Evolutionary conservation across 2,329 filamentous ascomycete genomes (phyloP), one percentile per base, ranked within the genome.

Genomic region (Tolypocladium nubicola): DNA sequence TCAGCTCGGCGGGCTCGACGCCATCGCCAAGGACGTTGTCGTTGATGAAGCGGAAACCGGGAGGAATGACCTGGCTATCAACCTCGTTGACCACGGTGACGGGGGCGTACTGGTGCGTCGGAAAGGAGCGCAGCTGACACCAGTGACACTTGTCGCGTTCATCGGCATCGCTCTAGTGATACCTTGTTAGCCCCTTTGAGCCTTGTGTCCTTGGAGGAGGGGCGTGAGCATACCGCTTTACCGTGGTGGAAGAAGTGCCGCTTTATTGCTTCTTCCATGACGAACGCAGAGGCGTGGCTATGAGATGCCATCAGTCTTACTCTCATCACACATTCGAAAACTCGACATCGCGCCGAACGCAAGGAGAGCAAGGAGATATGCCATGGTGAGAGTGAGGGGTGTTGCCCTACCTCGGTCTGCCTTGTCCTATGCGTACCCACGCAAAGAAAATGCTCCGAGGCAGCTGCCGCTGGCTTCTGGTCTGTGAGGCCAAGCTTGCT

Each of bases 41-140:
- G 8, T 85, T 75, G 56, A 91, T 85, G 68, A 92, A 93, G 0
- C 76, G 76, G 63, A 94, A 95, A 43, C 80, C 73, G 0, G 81
- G 71, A 0, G 87, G 84, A 16, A 84, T 73, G n/a, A 63, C 77
- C 62, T 64, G 76, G 58, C 77, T 71, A 62, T 88, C 85, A 2
- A 81, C 71, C 0, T 77, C 73, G 66, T 93, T 93, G 55, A 85
- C 72, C 1, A 92, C 78, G 0, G 81, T 81, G 33, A 90, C 78
- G 1, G 83, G 82, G 9, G 74, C 75, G 1, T 67, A 58, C 0
- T 67, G 58, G 60, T 83, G 78, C 0, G 73, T 80, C 1, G 74
- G 68, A 61, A 86, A 84, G 1, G 72, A 69, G 8, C 79, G 77
- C 39, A 86, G 73, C 66, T 86, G 83, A 64, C 84, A 87, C 73